Base-by-base conservation (phyloP, 176 grass and related monocot species). In the Guadua angustifolia region DNA sequence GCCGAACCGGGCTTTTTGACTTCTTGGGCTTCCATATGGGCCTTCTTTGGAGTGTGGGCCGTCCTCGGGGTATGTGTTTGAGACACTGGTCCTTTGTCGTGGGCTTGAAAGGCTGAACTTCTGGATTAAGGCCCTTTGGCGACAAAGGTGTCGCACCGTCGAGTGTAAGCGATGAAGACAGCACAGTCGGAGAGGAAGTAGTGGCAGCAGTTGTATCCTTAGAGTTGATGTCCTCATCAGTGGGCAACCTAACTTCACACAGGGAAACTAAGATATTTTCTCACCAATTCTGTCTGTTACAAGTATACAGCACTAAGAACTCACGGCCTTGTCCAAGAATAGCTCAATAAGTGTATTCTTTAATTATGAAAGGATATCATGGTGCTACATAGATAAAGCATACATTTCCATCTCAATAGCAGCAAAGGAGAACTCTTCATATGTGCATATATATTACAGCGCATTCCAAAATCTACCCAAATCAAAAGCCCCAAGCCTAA, bases 391-490 rank as follows among this genome's bases (percentile, higher is more conserved):
- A 76, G 5, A 80, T n/a, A 53, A 71, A 71, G 40, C 75, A n/a
- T n/a, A n/a, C n/a, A 85, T 44, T 49, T 49, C 12, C 46, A 49
- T 15, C 46, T 49, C 46, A 47, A 47, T 4, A 47, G 14, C 45
- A 47, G 45, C 45, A 49, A 70, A 68, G 11, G 65, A 77, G 36
- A 78, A 82, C 64, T 63, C 56, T 73, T 80, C 16, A 79, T 53
- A 64, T 24, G 21, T 51, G 15, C 36, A 59, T 21, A 51, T 50
- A 84, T 79, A 74, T 67, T 76, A 77, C 71, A 81, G 12, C 11
- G 14, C 62, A 75, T 63, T 76, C 25, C 71, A 59, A 82, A 43
- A 69, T 61, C 35, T 74, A 90, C 45, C 71, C 13, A 66, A 69
- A 60, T 61, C 42, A 25, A 83, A 68, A 49, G 64, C 40, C 80